phyloP scores from a whole-genome alignment of 371 early-diverging fungal species.

The Thermomucor indicae-seudaticae region DNA sequence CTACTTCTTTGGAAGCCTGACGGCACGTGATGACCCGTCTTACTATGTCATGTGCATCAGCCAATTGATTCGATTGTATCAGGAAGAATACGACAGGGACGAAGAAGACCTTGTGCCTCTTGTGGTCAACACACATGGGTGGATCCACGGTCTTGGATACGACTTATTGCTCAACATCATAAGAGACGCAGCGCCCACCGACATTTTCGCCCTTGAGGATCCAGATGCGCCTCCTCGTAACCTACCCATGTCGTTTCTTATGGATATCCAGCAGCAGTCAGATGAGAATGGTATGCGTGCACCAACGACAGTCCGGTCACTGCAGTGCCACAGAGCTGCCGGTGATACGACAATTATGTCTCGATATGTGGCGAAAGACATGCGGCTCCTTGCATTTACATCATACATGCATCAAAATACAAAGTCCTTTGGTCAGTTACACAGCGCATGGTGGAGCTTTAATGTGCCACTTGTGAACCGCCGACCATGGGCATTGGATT shows the following conservation, averaged over 20 bases:
- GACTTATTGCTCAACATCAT: conserved; percentile 61
- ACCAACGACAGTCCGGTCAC: neutral
- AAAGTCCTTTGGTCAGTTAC: neutral
- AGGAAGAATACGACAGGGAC: conserved; percentile 21
- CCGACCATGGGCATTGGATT: conserved; percentile 60
- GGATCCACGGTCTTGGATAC: conserved; percentile 77
- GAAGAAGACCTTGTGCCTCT: conserved; percentile 49
- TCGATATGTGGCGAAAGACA: conserved; percentile 53
- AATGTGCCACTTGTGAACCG: conserved; percentile 45
- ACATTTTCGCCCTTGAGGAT: conserved; percentile 40
- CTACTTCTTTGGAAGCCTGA: conserved; percentile 62
- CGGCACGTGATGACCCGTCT: conserved; percentile 65
- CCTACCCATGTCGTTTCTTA: conserved; percentile 25
- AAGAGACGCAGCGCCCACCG: conserved; percentile 44
- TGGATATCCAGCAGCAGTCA: neutral
- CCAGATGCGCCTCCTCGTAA: conserved; percentile 12
- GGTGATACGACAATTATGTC: conserved; percentile 15
- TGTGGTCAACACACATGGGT: conserved; percentile 82
- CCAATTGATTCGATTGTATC: conserved; percentile 53
- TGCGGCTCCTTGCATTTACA: conserved; percentile 47
- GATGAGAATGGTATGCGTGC: neutral
- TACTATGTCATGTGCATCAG: conserved; percentile 60
- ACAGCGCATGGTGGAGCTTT: conserved; percentile 52
- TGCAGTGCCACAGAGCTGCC: too few relatives aligned
- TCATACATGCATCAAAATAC: conserved; percentile 39